A percentile compares a stretch with the other conserved stretches of the same genome.
phyloP scores from a whole-genome alignment of 1,139 yeast species.

The Magnusiomyces fungicola region DNA sequence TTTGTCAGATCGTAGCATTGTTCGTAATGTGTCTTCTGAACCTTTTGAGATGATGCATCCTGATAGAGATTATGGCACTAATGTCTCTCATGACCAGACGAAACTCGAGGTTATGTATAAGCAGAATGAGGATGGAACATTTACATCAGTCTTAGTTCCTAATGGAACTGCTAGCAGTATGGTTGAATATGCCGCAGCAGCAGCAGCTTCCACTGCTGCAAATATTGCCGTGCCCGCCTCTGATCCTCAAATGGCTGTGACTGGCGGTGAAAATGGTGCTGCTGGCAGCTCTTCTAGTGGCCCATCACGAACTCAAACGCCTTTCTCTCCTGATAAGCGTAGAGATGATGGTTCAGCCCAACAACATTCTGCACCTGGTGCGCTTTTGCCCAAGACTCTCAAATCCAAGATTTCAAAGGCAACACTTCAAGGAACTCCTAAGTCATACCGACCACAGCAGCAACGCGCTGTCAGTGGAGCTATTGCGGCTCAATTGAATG shows the following conservation, averaged over 20 bases:
- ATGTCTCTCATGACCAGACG: conserved; percentile 12
- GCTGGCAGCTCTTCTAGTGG: no score
- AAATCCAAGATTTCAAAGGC: not conserved
- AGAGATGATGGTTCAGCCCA: not conserved
- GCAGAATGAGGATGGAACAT: conserved; percentile 12
- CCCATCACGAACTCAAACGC: not conserved
- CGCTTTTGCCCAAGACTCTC: not conserved
- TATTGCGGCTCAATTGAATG: conserved; percentile 2
- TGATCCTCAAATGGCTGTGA: no score
- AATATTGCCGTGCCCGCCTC: no score
- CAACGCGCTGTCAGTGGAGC: not conserved
- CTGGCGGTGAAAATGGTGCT: no score
- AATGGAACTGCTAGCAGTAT: not conserved
- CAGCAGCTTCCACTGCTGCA: not conserved
- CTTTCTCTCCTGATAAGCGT: not conserved
- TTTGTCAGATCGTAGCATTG: not conserved
- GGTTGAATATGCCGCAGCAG: not conserved
- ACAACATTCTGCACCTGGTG: not conserved
- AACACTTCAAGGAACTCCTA: not conserved
- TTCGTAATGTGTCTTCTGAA: not conserved
- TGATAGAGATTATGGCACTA: not conserved
- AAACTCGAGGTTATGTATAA: conserved; percentile 14
- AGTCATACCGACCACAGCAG: not conserved
- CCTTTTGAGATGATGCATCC: not conserved
- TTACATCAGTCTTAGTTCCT: conserved; percentile 11